Evolutionary conservation across 2,329 filamentous ascomycete genomes (phyloP), one percentile per base, ranked within the genome.

Genomic region (Pseudocercospora musae): DNA sequence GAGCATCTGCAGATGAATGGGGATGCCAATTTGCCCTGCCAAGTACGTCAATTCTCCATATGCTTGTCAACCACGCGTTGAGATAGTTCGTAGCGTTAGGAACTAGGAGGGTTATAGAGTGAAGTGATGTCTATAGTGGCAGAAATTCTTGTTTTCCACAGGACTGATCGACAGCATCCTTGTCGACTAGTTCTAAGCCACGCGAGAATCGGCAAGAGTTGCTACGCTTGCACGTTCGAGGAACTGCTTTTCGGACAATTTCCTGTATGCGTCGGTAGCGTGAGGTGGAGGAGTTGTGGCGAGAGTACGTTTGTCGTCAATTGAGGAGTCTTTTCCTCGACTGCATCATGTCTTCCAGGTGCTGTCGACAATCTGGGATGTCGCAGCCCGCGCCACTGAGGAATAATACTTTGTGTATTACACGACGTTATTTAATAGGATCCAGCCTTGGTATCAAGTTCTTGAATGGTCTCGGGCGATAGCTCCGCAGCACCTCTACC

Each of bases 61-160:
- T 29, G 4, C 3, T 29, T 5, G 27, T 29, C 6, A 29, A 29
- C 1, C 27, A 7, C 8, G 31, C 2, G 11, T 13, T 40, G 23
- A 52, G 15, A 56, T 56, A 42, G 33, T 33, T 18, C 20, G 20
- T 56, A 44, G 33, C 37, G 53, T 27, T 7, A n/a, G 37, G 31
- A 52, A 42, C 33, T 56, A 56, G 53, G 37, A 56, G 53, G 53
- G 53, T 40, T 56, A 40, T 42, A 56, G n/a, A 56, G 33, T 40
- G 53, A 42, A 40, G 37, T 56, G 53, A 42, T 56, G 53, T 44
- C 20, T 44, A 42, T 42, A 42, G 53, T 44, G 53, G 29, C 9
- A 56, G 20, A n/a, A 40, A 44, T 56, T 40, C 53, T 20, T 40
- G 18, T 40, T 40, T 56, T 27, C 15, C 3, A 52, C 29, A 18